phyloP scores from a whole-genome alignment of 148 eudicot genomes.

The Chenopodium album region DNA sequence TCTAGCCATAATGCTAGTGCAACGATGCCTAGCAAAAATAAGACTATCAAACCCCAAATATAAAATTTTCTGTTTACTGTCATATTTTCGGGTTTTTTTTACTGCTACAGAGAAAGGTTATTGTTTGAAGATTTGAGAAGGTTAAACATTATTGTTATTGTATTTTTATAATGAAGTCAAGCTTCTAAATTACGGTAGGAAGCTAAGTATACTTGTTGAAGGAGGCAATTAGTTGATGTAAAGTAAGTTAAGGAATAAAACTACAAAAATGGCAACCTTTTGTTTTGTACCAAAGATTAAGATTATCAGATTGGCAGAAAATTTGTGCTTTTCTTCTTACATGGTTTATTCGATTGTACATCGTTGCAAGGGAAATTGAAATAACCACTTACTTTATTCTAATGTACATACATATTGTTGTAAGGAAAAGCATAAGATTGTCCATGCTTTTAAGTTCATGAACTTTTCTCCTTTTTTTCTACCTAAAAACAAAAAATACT shows the following conservation, averaged over 20 bases:
- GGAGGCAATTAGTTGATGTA: conserved; percentile 2
- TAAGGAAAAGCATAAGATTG: too few relatives aligned
- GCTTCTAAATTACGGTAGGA: conserved; percentile 7
- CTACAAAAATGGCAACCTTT: not conserved
- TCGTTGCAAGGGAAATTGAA: not conserved
- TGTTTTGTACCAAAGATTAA: not conserved
- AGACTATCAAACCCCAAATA: not conserved
- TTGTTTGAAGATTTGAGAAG: not conserved
- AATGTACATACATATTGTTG: not conserved
- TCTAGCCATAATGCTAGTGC: conserved; percentile 14
- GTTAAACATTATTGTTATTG: not conserved
- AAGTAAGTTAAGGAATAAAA: conserved; percentile 13
- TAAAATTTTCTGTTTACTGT: not conserved
- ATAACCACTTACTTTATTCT: too few relatives aligned
- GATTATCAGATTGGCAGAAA: not conserved
- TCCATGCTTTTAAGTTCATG: not conserved
- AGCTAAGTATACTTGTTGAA: not conserved
- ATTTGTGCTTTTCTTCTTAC: conserved; percentile 21
- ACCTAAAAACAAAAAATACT: too few relatives aligned
- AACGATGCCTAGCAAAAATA: not conserved
- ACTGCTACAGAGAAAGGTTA: not conserved
- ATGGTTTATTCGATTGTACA: not conserved
- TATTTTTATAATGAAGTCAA: not conserved
- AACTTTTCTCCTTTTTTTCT: too few relatives aligned
- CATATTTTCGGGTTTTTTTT: not conserved